Conservation (phyloP, 2,329 filamentous ascomycete genomes). For the Aspergillus versicolor region DNA sequence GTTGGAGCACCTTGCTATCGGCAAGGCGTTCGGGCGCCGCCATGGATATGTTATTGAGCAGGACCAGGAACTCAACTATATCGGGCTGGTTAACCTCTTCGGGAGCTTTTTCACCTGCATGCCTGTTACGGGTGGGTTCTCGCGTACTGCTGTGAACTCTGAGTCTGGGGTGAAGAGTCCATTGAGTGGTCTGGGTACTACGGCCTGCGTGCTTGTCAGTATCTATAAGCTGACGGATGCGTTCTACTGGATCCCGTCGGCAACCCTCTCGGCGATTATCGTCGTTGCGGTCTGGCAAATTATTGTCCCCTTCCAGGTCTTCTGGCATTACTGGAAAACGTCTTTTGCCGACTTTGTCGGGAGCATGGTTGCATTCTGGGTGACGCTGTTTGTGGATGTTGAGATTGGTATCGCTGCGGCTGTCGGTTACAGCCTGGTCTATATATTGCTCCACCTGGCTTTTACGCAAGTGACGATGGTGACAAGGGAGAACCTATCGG, state of each 20-base stretch:
- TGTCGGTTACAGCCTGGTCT: conserved; percentile 73
- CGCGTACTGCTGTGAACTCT: conserved; percentile 90
- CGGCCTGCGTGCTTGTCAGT: conserved; percentile 77
- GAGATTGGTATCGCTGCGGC: conserved; percentile 70
- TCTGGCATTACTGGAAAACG: conserved; percentile 93
- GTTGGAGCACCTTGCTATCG: conserved; percentile 61
- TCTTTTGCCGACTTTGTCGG: conserved; percentile 86
- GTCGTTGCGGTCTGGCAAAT: conserved; percentile 93
- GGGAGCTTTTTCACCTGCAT: conserved; percentile 89
- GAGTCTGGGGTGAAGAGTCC: conserved; percentile 92
- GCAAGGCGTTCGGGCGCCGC: conserved; percentile 89
- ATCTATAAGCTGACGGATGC: conserved; percentile 83
- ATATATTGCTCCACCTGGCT: conserved; percentile 59
- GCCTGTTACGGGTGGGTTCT: conserved; percentile 91
- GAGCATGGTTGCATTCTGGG: conserved; percentile 86
- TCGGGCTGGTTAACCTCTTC: conserved; percentile 83
- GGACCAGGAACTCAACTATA: conserved; percentile 91
- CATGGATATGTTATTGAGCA: conserved; percentile 96
- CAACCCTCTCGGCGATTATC: conserved; percentile 80
- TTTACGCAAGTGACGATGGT: background rate
- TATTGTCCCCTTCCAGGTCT: conserved; percentile 81
- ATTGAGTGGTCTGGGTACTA: conserved; percentile 84
- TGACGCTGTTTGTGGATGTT: conserved; percentile 83
- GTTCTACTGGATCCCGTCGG: conserved; percentile 88
- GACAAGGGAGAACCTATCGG: background rate